Conservation (phyloP, 345 rosid genomes). For the Arabidopsis suecica region DNA sequence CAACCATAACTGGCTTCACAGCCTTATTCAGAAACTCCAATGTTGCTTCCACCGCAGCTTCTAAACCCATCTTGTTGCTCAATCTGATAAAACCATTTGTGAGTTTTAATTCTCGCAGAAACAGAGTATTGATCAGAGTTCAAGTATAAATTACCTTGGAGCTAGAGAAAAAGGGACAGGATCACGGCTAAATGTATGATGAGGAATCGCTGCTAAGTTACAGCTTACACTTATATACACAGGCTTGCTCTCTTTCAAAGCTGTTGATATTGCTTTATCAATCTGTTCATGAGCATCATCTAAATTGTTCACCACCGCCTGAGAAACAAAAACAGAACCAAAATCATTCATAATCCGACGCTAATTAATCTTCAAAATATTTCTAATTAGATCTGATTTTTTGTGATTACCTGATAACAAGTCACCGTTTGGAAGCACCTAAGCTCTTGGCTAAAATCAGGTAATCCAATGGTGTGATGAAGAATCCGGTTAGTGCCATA, state of each 20-base stretch:
- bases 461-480: slow-evolving; percentile 63
- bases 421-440: slow-evolving; percentile 61
- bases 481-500: slow-evolving; percentile 80
- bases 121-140: neutral
- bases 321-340: neutral
- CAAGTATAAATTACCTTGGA: neutral
- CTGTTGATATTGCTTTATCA: slow-evolving; percentile 20
- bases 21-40: slow-evolving; percentile 20
- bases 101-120: neutral
- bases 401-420: slow-evolving; percentile 39
- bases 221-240: slow-evolving; percentile 18
- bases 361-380: neutral
- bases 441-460: slow-evolving; percentile 60
- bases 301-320: slow-evolving; percentile 29
- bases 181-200: slow-evolving; percentile 7
- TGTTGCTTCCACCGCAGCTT: slow-evolving; percentile 24
- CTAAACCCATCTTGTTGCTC: slow-evolving; percentile 15
- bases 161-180: slow-evolving; percentile 5
- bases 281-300: slow-evolving; percentile 26
- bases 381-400: neutral
- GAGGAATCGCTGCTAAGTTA: slow-evolving; percentile 22
- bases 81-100: neutral
- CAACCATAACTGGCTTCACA: slow-evolving; percentile 29
- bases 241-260: slow-evolving; percentile 19
- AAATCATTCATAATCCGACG: neutral